Conservation (phyloP, 768 basidiomycete genomes). For the Steccherinum ochraceum region DNA sequence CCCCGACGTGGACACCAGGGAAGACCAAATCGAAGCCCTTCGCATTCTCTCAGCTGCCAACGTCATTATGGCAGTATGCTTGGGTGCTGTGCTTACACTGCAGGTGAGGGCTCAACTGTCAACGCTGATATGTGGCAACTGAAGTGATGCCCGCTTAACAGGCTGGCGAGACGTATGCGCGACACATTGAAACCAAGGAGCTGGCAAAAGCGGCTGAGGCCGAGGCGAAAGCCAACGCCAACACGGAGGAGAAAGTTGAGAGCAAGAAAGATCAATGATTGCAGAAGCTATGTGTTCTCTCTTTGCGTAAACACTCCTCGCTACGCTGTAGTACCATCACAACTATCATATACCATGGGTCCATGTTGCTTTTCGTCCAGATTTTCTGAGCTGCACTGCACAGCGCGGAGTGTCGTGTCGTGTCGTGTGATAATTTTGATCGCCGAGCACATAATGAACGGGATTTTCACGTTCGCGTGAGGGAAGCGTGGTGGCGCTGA, state of each 20-base stretch:
- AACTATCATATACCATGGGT: too few relatives aligned
- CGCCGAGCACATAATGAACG: too few relatives aligned
- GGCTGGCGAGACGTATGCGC: conserved; percentile 44
- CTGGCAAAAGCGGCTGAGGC: conserved; percentile 23
- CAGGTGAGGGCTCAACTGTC: conserved; percentile 54
- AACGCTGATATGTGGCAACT: too few relatives aligned
- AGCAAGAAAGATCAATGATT: conserved; percentile 22
- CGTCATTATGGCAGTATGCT: conserved; percentile 67
- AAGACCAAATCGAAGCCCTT: conserved; percentile 72
- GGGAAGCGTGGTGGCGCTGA: too few relatives aligned
- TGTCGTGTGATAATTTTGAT: too few relatives aligned
- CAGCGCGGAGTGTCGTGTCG: too few relatives aligned
- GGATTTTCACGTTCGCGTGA: too few relatives aligned
- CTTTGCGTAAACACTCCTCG: too few relatives aligned
- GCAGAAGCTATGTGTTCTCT: not conserved
- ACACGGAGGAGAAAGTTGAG: conserved; percentile 7
- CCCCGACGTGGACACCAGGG: conserved; percentile 45
- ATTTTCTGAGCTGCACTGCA: too few relatives aligned
- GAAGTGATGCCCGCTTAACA: too few relatives aligned
- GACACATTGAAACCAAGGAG: conserved; percentile 34
- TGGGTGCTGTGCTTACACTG: conserved; percentile 58
- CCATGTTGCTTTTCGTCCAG: too few relatives aligned
- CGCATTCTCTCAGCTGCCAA: conserved; percentile 83
- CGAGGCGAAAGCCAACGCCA: conserved; percentile 13
- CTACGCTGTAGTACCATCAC: too few relatives aligned